phyloP scores from a whole-genome alignment of 345 rosid genomes.

The Cardiospermum halicacabum region DNA sequence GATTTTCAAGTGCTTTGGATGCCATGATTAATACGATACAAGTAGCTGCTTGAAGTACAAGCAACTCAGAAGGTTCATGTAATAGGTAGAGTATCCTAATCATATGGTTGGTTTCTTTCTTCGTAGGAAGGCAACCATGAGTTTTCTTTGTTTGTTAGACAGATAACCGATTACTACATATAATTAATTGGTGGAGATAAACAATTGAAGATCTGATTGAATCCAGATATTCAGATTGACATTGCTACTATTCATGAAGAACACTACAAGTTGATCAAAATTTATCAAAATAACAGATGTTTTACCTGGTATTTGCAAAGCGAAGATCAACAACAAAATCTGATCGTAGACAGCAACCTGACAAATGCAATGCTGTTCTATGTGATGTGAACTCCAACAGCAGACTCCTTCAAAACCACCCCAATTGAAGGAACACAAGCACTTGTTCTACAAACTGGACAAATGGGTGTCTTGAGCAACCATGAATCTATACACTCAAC shows the following conservation, averaged over 20 bases:
- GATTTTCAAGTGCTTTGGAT: not conserved
- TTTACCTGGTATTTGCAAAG: not conserved
- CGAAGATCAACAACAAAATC: not conserved
- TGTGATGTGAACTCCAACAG: conserved; percentile 9
- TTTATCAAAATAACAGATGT: no score
- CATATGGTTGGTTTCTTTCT: not conserved
- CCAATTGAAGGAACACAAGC: conserved; percentile 11
- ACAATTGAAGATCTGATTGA: no score
- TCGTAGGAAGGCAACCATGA: not conserved
- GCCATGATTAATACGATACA: not conserved
- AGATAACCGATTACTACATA: no score
- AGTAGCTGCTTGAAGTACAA: not conserved
- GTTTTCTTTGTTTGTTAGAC: not conserved
- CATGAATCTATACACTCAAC: conserved; percentile 41
- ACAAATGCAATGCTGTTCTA: not conserved
- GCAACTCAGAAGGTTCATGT: not conserved
- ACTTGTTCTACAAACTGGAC: conserved; percentile 38
- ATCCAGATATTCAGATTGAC: no score
- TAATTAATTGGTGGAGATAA: no score
- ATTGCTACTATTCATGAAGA: no score
- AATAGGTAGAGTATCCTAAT: not conserved
- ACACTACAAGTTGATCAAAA: no score
- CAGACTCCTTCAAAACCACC: conserved; percentile 3
- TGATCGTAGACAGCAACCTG: not conserved
- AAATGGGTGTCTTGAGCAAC: conserved; percentile 35